A percentile compares a stretch with the other conserved stretches of the same genome.
phyloP scores from a whole-genome alignment of 108 stramenopile genomes.

The Cylindrotheca closterium region DNA sequence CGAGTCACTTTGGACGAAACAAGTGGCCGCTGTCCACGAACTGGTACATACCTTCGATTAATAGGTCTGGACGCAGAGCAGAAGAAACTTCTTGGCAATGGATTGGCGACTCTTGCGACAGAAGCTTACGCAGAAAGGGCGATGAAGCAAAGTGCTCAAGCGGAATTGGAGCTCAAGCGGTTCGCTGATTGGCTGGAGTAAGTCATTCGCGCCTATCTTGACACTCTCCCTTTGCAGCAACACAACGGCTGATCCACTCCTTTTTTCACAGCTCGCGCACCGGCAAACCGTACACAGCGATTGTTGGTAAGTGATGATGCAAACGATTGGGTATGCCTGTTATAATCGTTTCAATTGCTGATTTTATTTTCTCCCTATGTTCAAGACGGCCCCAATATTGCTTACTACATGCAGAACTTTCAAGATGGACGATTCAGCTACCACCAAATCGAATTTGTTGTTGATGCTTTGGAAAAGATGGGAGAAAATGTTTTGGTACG shows the following conservation, averaged over 20 bases:
- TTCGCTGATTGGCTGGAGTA: constrained; percentile 71
- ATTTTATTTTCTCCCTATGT: neutral
- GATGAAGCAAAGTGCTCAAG: constrained; percentile 25
- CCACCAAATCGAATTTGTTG: constrained; percentile 66
- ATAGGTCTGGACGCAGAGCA: constrained; percentile 61
- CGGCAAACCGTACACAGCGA: constrained; percentile 82
- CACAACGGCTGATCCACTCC: no score
- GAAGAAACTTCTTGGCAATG: constrained; percentile 50
- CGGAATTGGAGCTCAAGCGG: constrained; percentile 39
- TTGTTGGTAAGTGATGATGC: constrained; percentile 50
- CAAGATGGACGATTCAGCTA: constrained; percentile 66
- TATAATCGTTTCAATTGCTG: neutral
- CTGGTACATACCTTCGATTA: constrained; percentile 61
- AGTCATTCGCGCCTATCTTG: no score
- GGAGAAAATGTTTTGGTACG: constrained; percentile 75
- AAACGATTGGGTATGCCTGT: neutral
- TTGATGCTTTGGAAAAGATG: constrained; percentile 61
- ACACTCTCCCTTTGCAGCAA: no score
- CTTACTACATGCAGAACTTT: constrained; percentile 84
- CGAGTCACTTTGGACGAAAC: constrained; percentile 57
- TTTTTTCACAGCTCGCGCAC: constrained; percentile 26
- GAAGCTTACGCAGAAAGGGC: constrained; percentile 43
- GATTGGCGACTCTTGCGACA: constrained; percentile 41
- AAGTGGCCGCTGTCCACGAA: constrained; percentile 62
- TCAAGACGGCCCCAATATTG: constrained; percentile 76